phyloP scores from a whole-genome alignment of 371 early-diverging fungal genomes.

The Dichotomocladium elegans region DNA sequence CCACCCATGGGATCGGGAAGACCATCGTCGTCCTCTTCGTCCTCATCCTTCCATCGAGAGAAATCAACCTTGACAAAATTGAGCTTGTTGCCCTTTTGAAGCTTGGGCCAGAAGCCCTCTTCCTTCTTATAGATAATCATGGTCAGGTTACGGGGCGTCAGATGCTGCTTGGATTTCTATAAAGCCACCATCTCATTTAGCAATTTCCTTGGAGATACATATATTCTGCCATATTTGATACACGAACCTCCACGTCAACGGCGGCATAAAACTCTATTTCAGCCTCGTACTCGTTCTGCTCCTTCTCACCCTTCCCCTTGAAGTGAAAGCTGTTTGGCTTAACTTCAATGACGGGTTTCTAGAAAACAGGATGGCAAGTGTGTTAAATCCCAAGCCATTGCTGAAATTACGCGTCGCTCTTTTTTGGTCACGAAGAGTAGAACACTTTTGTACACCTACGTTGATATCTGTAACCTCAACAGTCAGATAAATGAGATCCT shows the following conservation, averaged over 20 bases:
- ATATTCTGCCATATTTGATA: too few relatives aligned
- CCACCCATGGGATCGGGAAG: constrained; percentile 43
- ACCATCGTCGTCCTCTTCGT: constrained; percentile 72
- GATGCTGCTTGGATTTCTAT: constrained; percentile 65
- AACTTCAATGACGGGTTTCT: constrained; percentile 52
- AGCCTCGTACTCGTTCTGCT: constrained; percentile 70
- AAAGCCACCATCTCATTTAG: too few relatives aligned
- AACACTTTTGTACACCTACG: constrained; percentile 19
- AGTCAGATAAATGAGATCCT: constrained; percentile 80
- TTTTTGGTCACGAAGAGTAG: too few relatives aligned
- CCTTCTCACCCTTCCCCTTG: constrained; percentile 55
- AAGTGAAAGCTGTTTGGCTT: constrained; percentile 61
- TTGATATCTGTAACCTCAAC: constrained; percentile 77
- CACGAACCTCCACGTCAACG: constrained; percentile 68
- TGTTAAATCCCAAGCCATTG: too few relatives aligned
- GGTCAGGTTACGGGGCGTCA: constrained; percentile 64
- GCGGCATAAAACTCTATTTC: constrained; percentile 71
- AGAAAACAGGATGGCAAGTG: neutral
- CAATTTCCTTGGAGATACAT: too few relatives aligned
- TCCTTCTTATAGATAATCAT: constrained; percentile 70
- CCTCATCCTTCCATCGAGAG: constrained; percentile 87
- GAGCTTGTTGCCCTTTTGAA: constrained; percentile 68
- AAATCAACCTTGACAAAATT: constrained; percentile 91
- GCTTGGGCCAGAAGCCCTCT: constrained; percentile 79
- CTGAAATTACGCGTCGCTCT: too few relatives aligned